Percentiles rank a stretch among this genome's conserved stretches.
phyloP scores from a whole-genome alignment of 768 basidiomycete species.

The Phlegmacium glaucopus region DNA sequence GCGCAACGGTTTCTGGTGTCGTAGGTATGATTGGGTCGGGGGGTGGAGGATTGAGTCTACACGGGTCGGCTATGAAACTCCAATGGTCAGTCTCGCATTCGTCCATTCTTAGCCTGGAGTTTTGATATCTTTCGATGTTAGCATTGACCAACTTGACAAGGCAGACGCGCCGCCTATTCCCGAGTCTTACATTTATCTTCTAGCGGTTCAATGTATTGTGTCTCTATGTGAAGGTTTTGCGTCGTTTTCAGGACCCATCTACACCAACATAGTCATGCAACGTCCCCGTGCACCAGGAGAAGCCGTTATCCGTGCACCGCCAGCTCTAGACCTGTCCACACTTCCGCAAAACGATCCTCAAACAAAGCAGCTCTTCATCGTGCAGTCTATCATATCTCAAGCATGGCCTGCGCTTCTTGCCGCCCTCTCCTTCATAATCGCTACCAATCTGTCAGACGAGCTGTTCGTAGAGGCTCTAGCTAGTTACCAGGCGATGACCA shows the following conservation, averaged over 20 bases:
- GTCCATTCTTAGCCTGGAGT: not conserved
- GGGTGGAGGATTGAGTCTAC: slow-evolving; percentile 60
- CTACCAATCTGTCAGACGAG: slow-evolving; percentile 88
- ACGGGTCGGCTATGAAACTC: slow-evolving; percentile 79
- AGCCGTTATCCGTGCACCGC: slow-evolving; percentile 65
- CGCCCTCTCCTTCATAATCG: slow-evolving; percentile 83
- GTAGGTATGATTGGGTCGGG: slow-evolving; percentile 81
- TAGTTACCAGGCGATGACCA: slow-evolving; percentile 80
- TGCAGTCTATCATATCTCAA: slow-evolving; percentile 76
- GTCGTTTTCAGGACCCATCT: slow-evolving; percentile 70
- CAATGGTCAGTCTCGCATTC: slow-evolving; percentile 63
- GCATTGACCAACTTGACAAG: slow-evolving; percentile 98
- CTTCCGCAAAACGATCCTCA: slow-evolving; percentile 48
- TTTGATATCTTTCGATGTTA: slow-evolving; percentile 25
- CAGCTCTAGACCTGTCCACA: slow-evolving; percentile 60
- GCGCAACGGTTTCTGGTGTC: slow-evolving; percentile 79
- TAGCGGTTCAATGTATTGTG: slow-evolving; percentile 84
- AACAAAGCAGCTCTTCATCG: slow-evolving; percentile 56
- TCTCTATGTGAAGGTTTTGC: slow-evolving; percentile 86
- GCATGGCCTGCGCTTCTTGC: slow-evolving; percentile 94
- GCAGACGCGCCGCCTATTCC: slow-evolving; percentile 92
- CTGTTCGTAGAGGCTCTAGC: slow-evolving; percentile 85
- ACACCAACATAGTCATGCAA: slow-evolving; percentile 66
- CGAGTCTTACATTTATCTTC: slow-evolving; percentile 89
- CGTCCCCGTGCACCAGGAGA: slow-evolving; percentile 61